Conservation (phyloP, 2,329 filamentous ascomycete genomes). For the Botrytis squamosa region DNA sequence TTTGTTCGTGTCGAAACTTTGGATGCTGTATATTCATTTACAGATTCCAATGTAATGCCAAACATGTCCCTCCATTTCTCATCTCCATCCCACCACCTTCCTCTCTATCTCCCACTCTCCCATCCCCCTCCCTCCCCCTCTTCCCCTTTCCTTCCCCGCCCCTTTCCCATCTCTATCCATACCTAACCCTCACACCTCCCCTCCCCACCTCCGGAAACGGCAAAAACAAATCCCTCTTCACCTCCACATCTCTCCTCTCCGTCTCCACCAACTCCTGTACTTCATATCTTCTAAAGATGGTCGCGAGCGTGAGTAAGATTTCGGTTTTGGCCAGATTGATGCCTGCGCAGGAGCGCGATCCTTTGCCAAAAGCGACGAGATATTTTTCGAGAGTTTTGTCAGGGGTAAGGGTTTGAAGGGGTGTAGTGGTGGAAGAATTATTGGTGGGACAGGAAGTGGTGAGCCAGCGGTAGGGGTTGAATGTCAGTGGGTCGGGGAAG, state of each 20-base stretch:
- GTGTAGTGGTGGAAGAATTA: not conserved
- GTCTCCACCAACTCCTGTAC: slow-evolving; percentile 27
- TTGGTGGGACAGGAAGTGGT: not conserved
- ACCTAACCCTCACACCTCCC: slow-evolving; percentile 15
- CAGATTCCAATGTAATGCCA: rapidly evolving
- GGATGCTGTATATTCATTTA: not conserved
- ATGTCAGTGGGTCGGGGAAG: slow-evolving; percentile 25
- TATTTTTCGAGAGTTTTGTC: slow-evolving; percentile 25
- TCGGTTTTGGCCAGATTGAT: slow-evolving; percentile 34
- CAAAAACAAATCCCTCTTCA: slow-evolving; percentile 22
- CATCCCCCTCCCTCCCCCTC: no score
- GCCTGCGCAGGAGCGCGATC: slow-evolving; percentile 30
- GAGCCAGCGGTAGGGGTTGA: slow-evolving; percentile 31
- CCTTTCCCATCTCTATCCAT: not conserved
- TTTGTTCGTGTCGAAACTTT: not conserved
- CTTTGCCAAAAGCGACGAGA: slow-evolving; percentile 31
- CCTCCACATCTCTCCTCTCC: slow-evolving; percentile 25
- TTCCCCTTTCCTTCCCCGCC: no score
- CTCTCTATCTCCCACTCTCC: no score
- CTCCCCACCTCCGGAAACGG: slow-evolving; percentile 11
- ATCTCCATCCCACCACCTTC: not conserved
- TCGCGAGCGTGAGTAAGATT: slow-evolving; percentile 27
- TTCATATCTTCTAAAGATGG: slow-evolving; percentile 28
- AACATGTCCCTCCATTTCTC: not conserved
- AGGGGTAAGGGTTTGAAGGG: slow-evolving; percentile 19